Evolutionary conservation across 2,329 filamentous ascomycete genomes (phyloP).

Genomic region (Oidium heveae): DNA sequence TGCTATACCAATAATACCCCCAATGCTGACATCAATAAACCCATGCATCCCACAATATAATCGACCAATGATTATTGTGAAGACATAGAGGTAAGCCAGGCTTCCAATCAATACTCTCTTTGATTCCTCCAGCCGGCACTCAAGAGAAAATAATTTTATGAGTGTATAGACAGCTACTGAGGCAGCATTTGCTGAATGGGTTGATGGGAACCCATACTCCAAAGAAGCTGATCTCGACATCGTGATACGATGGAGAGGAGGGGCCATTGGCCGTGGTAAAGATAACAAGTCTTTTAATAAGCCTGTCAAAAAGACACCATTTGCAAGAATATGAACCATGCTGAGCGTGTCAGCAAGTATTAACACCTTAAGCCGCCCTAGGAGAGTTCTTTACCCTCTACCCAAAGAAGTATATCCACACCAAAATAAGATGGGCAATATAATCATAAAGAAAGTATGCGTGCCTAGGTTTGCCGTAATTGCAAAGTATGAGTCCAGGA

Average conservation of each 20-base stretch:
- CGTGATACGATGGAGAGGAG: conserved; percentile 78
- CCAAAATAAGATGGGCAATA: conserved; percentile 89
- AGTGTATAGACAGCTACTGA: conserved; percentile 76
- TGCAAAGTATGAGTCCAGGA: conserved; percentile 88
- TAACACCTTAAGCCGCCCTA: too few species aligned
- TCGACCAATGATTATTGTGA: conserved; percentile 72
- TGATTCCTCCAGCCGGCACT: conserved; percentile 32
- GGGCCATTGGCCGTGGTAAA: conserved; percentile 72
- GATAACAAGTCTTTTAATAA: conserved; percentile 90
- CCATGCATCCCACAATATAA: conserved; percentile 98
- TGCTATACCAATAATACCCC: conserved; percentile 48
- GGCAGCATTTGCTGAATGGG: conserved; percentile 88
- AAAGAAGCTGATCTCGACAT: conserved; percentile 91
- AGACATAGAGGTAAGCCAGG: conserved; percentile 59
- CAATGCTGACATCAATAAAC: conserved; percentile 71
- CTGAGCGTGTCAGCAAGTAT: conserved; percentile 16
- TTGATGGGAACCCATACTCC: conserved; percentile 93
- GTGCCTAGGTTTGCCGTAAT: conserved; percentile 90
- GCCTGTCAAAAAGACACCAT: conserved; percentile 67
- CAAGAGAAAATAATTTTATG: conserved; percentile 38
- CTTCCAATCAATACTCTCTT: conserved; percentile 37
- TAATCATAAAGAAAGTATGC: conserved; percentile 96
- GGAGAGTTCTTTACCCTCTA: conserved; percentile 42
- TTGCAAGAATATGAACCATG: conserved; percentile 50
- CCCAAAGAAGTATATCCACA: conserved; percentile 68